Percentiles rank a stretch among this genome's conserved stretches.
phyloP scores from a whole-genome alignment of 768 basidiomycete species.

The Boletus rubropictus region DNA sequence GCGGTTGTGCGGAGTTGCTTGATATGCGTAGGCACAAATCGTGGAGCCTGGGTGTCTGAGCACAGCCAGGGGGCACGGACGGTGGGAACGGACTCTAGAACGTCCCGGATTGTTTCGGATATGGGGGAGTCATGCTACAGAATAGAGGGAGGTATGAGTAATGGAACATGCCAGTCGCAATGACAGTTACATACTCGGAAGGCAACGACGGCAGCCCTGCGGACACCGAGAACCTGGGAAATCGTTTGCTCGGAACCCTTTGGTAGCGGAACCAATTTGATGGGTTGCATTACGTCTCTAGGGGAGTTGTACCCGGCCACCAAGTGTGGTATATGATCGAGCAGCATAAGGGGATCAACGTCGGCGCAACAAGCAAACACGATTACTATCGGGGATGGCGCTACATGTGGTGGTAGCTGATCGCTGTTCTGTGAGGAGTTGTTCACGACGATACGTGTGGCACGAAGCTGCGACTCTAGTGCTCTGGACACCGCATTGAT shows the following conservation, averaged over 20 bases:
- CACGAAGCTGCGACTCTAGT: slow-evolving; percentile 53
- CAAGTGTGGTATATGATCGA: slow-evolving; percentile 72
- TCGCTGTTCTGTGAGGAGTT: neutral
- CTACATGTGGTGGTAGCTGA: neutral
- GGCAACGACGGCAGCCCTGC: slow-evolving; percentile 60
- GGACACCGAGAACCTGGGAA: slow-evolving; percentile 57
- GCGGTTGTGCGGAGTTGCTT: slow-evolving; percentile 76
- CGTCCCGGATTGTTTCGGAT: slow-evolving; percentile 29
- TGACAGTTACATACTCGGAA: slow-evolving; percentile 50
- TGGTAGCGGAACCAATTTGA: slow-evolving; percentile 62
- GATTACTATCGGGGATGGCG: slow-evolving; percentile 23
- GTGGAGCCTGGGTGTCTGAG: slow-evolving; percentile 7
- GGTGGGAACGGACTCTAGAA: slow-evolving; percentile 48
- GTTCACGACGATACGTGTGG: slow-evolving; percentile 12
- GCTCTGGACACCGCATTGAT: slow-evolving; percentile 76
- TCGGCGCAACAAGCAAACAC: slow-evolving; percentile 74
- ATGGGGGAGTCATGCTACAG: slow-evolving; percentile 40
- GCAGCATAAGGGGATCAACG: slow-evolving; percentile 62
- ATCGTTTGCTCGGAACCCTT: slow-evolving; percentile 59
- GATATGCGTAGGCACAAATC: slow-evolving; percentile 65
- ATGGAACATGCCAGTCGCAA: neutral
- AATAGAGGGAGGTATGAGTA: slow-evolving; percentile 1
- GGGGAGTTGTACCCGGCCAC: slow-evolving; percentile 69
- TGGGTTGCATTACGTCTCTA: slow-evolving; percentile 23
- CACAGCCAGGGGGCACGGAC: slow-evolving; percentile 64